Percentiles rank a stretch among this genome's conserved stretches.
Conservation (phyloP, 768 basidiomycete species). For the Serendipita sp. region DNA sequence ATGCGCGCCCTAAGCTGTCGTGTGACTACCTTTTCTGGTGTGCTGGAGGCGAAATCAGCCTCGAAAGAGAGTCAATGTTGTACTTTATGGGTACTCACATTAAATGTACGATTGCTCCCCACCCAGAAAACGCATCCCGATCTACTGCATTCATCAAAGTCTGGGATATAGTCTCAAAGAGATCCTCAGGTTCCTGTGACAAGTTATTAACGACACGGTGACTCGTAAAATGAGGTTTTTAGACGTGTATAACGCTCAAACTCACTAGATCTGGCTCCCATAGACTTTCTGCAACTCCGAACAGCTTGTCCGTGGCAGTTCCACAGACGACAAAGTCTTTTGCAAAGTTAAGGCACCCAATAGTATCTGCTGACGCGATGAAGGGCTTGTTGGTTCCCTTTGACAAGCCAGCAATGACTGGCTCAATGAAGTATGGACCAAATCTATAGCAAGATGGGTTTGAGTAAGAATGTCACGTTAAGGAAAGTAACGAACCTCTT, state of each 20-base stretch:
- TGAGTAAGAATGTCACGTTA: background rate
- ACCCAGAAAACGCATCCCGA: constrained; percentile 90
- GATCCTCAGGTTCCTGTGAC: constrained; percentile 63
- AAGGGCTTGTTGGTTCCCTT: constrained; percentile 64
- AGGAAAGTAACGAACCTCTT: constrained; percentile 30
- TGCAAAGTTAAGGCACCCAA: constrained; percentile 83
- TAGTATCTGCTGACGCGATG: constrained; percentile 88
- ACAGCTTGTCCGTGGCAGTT: constrained; percentile 80
- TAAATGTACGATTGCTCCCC: constrained; percentile 90
- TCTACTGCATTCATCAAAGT: constrained; percentile 89
- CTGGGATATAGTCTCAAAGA: constrained; percentile 97
- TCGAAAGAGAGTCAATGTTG: background rate
- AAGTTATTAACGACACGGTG: background rate
- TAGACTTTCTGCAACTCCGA: constrained; percentile 91
- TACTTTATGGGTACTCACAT: constrained; percentile 46
- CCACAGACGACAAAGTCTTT: constrained; percentile 97
- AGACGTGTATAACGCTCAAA: background rate
- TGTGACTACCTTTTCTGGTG: constrained; percentile 45
- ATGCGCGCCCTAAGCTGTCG: constrained; percentile 80
- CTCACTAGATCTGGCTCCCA: constrained; percentile 85
- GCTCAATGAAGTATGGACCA: constrained; percentile 91
- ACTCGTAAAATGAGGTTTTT: background rate
- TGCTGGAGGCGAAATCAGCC: constrained; percentile 15
- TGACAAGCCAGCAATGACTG: constrained; percentile 77
- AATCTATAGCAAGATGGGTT: constrained; percentile 28